Evolutionary conservation across 768 basidiomycete genomes (phyloP).

Genomic region (Lyophyllum decastes): DNA sequence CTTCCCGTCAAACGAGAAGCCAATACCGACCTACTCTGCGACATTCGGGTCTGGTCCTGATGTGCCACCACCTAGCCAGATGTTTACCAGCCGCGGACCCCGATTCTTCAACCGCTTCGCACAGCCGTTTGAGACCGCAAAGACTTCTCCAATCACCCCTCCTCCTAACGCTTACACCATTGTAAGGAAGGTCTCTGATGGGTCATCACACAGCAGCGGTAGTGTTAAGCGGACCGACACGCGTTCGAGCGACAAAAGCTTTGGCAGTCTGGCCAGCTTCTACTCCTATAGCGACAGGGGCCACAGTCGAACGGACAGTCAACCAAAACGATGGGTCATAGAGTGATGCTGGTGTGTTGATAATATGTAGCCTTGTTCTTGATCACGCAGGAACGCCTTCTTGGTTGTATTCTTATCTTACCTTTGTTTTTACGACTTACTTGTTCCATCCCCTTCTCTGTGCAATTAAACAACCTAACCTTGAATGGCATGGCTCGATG

Average conservation of each 20-base stretch:
- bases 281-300: constrained; percentile 31
- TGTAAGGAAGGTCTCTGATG: constrained; percentile 30
- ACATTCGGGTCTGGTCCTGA: constrained; percentile 35
- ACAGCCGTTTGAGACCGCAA: constrained; percentile 39
- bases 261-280: constrained; percentile 36
- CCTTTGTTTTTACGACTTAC: background rate
- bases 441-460: background rate
- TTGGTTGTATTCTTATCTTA: background rate
- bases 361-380: background rate
- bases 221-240: constrained; percentile 34
- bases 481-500: constrained; percentile 1
- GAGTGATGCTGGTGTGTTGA: constrained; percentile 37
- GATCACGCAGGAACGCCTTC: constrained; percentile 6
- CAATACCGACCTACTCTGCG: constrained; percentile 56
- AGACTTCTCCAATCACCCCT: constrained; percentile 24
- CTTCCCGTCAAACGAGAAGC: constrained; percentile 57
- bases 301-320: constrained; percentile 33
- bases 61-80: constrained; percentile 37
- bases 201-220: constrained; percentile 29
- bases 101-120: constrained; percentile 46
- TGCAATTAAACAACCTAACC: background rate
- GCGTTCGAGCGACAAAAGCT: constrained; percentile 41
- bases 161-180: constrained; percentile 37
- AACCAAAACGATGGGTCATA: constrained; percentile 55
- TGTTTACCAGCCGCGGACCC: constrained; percentile 44